Evolutionary conservation across 2,329 filamentous ascomycete species (phyloP).

Genomic region (Whalleya microplaca): DNA sequence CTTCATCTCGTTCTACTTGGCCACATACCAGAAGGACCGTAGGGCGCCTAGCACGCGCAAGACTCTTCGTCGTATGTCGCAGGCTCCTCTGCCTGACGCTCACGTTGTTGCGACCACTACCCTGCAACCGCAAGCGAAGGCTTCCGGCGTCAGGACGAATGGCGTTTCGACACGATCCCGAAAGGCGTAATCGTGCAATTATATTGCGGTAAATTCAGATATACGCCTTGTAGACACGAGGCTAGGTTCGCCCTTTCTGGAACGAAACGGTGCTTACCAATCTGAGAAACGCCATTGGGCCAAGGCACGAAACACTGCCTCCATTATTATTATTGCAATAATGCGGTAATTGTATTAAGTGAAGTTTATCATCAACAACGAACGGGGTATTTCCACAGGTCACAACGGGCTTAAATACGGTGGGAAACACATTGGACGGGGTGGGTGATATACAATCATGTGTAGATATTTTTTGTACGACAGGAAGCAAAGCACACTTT

Average conservation of each 20-base stretch:
- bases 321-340: background rate
- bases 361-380: background rate
- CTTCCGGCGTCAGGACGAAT: slow-evolving; percentile 60
- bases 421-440: background rate
- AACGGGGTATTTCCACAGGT: background rate
- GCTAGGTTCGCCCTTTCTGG: slow-evolving; percentile 16
- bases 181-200: slow-evolving; percentile 60
- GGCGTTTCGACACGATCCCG: slow-evolving; percentile 68
- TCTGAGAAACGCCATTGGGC: background rate
- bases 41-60: slow-evolving; percentile 83
- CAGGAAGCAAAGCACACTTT: background rate
- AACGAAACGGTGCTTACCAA: background rate
- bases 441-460: background rate
- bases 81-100: slow-evolving; percentile 77
- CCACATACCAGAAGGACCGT: slow-evolving; percentile 88
- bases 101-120: slow-evolving; percentile 70
- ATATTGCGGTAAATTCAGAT: slow-evolving; percentile 7
- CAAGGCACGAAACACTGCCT: slow-evolving; percentile 5
- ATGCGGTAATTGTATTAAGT: background rate
- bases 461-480: background rate
- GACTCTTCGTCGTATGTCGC: slow-evolving; percentile 67
- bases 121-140: slow-evolving; percentile 54
- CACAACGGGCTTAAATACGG: background rate
- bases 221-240: slow-evolving; percentile 7
- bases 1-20: slow-evolving; percentile 98